Base-by-base conservation (phyloP, 2,329 filamentous ascomycete genomes). In the Graphilbum fragrans region DNA sequence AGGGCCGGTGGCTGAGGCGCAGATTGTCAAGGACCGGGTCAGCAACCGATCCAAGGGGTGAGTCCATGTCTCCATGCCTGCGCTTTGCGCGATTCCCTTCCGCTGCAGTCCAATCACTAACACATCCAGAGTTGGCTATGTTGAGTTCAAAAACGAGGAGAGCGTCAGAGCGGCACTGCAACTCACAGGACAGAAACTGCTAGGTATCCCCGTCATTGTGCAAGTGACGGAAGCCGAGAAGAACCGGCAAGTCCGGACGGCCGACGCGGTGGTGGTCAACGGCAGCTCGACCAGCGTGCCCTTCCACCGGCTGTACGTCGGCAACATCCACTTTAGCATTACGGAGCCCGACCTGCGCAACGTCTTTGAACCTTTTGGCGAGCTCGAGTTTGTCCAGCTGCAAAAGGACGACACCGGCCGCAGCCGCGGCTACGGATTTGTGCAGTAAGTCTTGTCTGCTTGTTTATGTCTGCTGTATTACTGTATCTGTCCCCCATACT, bases 251-350 rank as follows among this genome's bases (percentile, higher is more conserved):
- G 86, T 87, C 49, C 86, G 90, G 49, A 33, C 31, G 3, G 39
- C 38, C 17, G 76, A 84, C 40, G 84, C 92, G 53, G 67, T 74
- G 39, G 64, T 70, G 38, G 72, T 73, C 50, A 78, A 72, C 45
- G 41, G 35, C 77, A 86, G 52, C 80, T 82, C 45, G 88, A 88
- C 58, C 82, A 85, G 47, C 23, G 82, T 94, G 45, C 92, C 92
- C 20, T 96, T 96, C 69, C 92, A 98, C 65, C 85, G 93, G 52
- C 82, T 98, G 45, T 98, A 96, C 62, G 90, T 98, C 52, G 92
- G 92, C 63, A 98, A 98, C 61, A 96, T 98, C 53, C 92, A 98
- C 69, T 98, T 98, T 74, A 95, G 87, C 60, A 94, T 98, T 60
- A 95, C 87, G 58, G 92, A 98, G 65, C 80, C 82, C 60, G 93